Evolutionary conservation across 768 basidiomycete genomes (phyloP), one percentile per base, ranked within the genome.

Genomic region (Tricholoma terreum): DNA sequence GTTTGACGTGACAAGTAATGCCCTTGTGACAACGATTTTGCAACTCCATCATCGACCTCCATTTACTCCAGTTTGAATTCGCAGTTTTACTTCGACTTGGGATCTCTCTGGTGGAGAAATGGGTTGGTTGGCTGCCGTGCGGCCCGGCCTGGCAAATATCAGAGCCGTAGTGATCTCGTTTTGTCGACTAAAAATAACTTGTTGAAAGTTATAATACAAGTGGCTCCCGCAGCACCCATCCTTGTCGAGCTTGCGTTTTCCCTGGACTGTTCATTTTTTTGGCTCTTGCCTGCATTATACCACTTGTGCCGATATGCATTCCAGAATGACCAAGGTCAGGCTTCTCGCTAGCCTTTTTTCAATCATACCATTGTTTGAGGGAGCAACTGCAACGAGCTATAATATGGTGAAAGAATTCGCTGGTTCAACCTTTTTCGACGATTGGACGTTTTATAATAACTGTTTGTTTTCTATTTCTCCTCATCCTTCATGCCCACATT

Each of bases 341-440:
- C 22, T 46, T 27, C 45, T 49, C 27, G 27, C 46, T n/a, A 31
- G 2, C 27, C 27, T 49, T 31, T 49, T 49, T 15, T 49, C 46
- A 31, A 6, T 49, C 11, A n/a, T 49, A 6, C 46, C 46, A 9
- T 17, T 49, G 27, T 49, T 49, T 6, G 22, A 49, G 10, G n/a
- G 15, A 4, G 15, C n/a, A 31, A 4, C 46, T 27, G 61, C 65
- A 21, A 53, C 60, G 4, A 64, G 38, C 35, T 86, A 89, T 69
- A 68, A 77, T 53, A 67, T 86, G 50, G 77, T 80, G 21, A 79
- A 80, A 63, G 79, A 81, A 55, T 88, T 85, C 68, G 64, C 78
- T 3, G 87, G 88, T 1, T 65, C 76, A n/a, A 75, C 67, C 6
- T 89, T 90, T 69, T 89, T 89, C 60, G 72, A 89, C 53, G 79